Percentiles rank a stretch among this genome's conserved stretches.
These are phyloP conservation scores for Fusarium sarcochroum DNA, from an alignment of 2,329 filamentous ascomycete species.

Conservation along the genomic window DNA sequence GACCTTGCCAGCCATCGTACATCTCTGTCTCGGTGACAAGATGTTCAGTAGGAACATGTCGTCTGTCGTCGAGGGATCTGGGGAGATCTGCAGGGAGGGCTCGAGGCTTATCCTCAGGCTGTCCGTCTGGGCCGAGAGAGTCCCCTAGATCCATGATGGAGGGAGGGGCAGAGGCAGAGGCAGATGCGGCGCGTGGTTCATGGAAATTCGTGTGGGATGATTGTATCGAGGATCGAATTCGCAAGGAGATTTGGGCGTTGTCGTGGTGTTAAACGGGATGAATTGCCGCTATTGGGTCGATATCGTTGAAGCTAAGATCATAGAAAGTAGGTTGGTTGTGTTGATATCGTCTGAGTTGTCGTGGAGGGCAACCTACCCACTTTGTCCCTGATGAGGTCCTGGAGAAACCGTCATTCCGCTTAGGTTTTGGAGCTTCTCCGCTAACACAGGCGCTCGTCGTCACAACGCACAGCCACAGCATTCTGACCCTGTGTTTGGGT, in stretches of 20 bases:
- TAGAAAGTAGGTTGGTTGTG: conserved; percentile 22
- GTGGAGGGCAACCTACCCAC: conserved; percentile 45
- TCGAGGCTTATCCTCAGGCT: conserved; percentile 58
- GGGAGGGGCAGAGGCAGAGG: conserved; percentile 55
- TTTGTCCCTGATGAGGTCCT: conserved; percentile 40
- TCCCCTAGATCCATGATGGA: conserved; percentile 72
- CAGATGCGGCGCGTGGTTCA: conserved; percentile 52
- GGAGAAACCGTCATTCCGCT: conserved; percentile 48
- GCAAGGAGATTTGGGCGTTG: not conserved
- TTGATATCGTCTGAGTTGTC: conserved; percentile 45
- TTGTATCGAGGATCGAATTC: conserved; percentile 13
- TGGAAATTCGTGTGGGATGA: conserved; percentile 44
- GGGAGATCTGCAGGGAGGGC: conserved; percentile 87
- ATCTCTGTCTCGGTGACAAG: conserved; percentile 90
- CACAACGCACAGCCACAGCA: conserved; percentile 38
- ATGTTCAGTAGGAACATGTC: conserved; percentile 72
- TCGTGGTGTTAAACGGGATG: not conserved
- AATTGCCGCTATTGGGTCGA: conserved; percentile 7
- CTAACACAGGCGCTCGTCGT: conserved; percentile 27
- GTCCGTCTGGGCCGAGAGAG: conserved; percentile 58
- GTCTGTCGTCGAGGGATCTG: conserved; percentile 90
- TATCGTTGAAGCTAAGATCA: conserved; percentile 10
- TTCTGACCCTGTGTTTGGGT: conserved; percentile 26
- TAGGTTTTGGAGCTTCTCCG: conserved; percentile 28
- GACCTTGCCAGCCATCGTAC: conserved; percentile 98